Conservation (phyloP, 371 early-diverging fungal genomes). For the Mucor velutinosus region DNA sequence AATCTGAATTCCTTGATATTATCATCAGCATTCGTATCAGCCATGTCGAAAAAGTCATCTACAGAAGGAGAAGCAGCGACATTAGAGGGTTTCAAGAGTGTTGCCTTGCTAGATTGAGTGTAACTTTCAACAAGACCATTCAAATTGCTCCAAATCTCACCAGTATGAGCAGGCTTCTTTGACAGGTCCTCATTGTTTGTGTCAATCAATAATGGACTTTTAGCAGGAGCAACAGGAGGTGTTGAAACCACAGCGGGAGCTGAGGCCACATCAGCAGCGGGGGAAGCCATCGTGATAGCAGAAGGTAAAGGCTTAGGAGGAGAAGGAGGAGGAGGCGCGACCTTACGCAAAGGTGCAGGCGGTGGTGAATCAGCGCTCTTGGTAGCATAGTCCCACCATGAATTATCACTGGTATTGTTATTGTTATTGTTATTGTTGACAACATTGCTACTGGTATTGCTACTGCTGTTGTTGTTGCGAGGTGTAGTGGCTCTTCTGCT, state of each 20-base stretch:
- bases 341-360: neutral
- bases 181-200: neutral
- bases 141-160: slow-evolving; percentile 12
- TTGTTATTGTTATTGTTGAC: neutral
- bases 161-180: neutral
- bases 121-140: neutral
- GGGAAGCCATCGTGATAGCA: too few relatives aligned
- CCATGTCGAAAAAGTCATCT: neutral
- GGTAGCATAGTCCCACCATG: neutral
- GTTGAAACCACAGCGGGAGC: neutral
- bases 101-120: neutral
- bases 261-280: neutral
- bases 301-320: neutral
- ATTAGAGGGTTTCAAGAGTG: neutral
- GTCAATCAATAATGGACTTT: neutral
- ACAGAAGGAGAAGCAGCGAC: neutral
- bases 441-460: neutral
- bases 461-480: neutral
- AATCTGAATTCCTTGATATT: neutral
- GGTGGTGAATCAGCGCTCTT: neutral
- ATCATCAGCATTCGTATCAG: neutral
- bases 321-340: neutral
- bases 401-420: neutral
- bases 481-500: neutral
- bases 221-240: neutral